Evolutionary conservation across 2,329 filamentous ascomycete genomes (phyloP).

Genomic region (Apiospora saccharicola): DNA sequence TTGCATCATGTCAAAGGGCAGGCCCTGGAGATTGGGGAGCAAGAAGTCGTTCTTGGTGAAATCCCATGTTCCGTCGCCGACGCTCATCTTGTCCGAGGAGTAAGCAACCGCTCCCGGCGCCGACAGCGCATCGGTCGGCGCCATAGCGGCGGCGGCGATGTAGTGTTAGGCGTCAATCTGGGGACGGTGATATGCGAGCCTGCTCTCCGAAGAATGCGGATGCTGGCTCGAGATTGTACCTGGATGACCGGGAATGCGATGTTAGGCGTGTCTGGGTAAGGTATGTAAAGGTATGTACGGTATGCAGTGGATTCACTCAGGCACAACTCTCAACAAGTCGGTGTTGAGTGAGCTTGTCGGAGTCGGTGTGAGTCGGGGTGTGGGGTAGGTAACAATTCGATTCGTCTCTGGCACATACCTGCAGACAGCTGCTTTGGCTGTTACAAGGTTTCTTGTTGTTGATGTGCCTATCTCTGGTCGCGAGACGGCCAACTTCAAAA

Average conservation of each 20-base stretch:
- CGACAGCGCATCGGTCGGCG: conserved; percentile 67
- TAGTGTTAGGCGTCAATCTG: conserved; percentile 7
- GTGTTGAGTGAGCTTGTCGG: conserved; percentile 13
- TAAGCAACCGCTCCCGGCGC: conserved; percentile 77
- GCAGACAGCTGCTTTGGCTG: conserved; percentile 8
- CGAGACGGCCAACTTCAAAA: not conserved
- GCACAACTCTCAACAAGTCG: conserved; percentile 7
- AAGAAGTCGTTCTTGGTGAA: conserved; percentile 79
- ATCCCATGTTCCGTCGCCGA: conserved; percentile 87
- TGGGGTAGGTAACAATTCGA: conserved; percentile 15
- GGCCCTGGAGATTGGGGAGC: conserved; percentile 76
- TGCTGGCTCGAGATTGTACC: not conserved
- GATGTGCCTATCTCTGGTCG: conserved; percentile 5
- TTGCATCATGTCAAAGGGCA: conserved; percentile 83
- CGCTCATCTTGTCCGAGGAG: conserved; percentile 74
- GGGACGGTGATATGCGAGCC: not conserved
- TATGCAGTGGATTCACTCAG: conserved; percentile 14
- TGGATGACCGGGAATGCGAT: conserved; percentile 3
- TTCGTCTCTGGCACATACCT: conserved; percentile 4
- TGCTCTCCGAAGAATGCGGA: conserved; percentile 14
- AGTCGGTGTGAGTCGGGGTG: conserved; percentile 8
- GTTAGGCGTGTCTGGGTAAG: not conserved
- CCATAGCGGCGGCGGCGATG: conserved; percentile 58
- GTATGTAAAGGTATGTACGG: too few relatives aligned
- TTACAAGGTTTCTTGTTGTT: conserved; percentile 10